Percentiles rank a stretch among this genome's conserved stretches.
Conservation (phyloP, 1,284 basidiomycete genomes). For the Ceratobasidium sp. region DNA sequence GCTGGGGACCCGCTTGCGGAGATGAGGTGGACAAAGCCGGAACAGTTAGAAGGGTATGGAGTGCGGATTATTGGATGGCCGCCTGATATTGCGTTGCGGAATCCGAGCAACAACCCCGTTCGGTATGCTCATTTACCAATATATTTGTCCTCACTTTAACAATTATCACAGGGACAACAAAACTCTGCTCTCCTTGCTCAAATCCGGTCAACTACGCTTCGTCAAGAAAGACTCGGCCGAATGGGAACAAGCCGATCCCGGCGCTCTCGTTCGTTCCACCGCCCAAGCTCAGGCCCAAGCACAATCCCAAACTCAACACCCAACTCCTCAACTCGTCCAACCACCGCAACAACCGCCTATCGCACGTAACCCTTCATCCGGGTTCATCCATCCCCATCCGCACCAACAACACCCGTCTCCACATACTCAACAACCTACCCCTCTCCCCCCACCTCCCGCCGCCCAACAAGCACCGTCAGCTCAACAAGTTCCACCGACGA, state of each 20-base stretch:
- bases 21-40: constrained; percentile 48
- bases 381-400: constrained; percentile 32
- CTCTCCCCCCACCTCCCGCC: too few relatives aligned
- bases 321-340: constrained; percentile 25
- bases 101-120: constrained; percentile 44
- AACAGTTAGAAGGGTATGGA: constrained; percentile 46
- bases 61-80: constrained; percentile 47
- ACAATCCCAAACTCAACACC: constrained; percentile 1
- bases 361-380: constrained; percentile 4
- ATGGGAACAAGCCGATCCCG: constrained; percentile 40
- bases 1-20: constrained; percentile 46
- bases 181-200: constrained; percentile 34
- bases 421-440: constrained; percentile 12
- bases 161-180: constrained; percentile 36
- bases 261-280: constrained; percentile 27
- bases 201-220: constrained; percentile 39
- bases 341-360: constrained; percentile 20
- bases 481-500: constrained; percentile 3
- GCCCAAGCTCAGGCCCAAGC: constrained; percentile 40
- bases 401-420: constrained; percentile 21
- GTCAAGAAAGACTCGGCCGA: constrained; percentile 41
- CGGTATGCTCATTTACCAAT: constrained; percentile 8
- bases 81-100: constrained; percentile 44
- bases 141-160: neutral
- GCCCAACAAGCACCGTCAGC: neutral